Base-by-base conservation (phyloP, 768 basidiomycete species). In the Leccinum imitatum region DNA sequence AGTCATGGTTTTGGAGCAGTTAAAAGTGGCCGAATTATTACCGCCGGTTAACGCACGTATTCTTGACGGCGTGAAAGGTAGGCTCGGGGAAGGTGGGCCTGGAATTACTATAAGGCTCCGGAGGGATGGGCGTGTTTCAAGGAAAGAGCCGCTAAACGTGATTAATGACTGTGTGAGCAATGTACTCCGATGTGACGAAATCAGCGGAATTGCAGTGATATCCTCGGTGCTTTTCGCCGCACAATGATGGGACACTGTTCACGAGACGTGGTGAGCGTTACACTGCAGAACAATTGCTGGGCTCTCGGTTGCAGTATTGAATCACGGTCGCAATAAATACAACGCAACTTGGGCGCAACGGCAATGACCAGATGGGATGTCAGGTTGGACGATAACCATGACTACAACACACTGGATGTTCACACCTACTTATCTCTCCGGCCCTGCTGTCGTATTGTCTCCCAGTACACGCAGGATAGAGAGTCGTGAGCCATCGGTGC, bases 381-480 rank as follows among this genome's bases (percentile, higher is more conserved):
- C n/a, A 53, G 35, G 27, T 51, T 19, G 31, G 30, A 31, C 30
- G 63, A 65, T 65, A 65, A 66, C 64, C 64, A 65, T 65, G 61
- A 21, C 64, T 59, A 65, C 64, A 31, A 33, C 57, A 21, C 6
- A 56, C 19, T 47, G 15, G 52, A 31, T 19, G 33, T 55, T 60
- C 63, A 41, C 63, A 61, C 21, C 50, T 21, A 14, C n/a, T 50
- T 21, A 10, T 14, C 21, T 25, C 30, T 25, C 53, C 6, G n/a
- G 27, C 47, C 58, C 46, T 53, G 53, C 27, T 23, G 23, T 41
- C 37, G 23, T 35, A 50, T 27, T 14, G 19, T 46, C n/a, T 33
- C n/a, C n/a, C 19, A 41, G 17, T 17, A 41, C 8, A 17, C 39
- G 3, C 39, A 9, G 39, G 39, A n/a, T 41, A 10, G 41, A 39